Evolutionary conservation across 257 asterid species (phyloP).

Genomic region (Perilla frutescens): DNA sequence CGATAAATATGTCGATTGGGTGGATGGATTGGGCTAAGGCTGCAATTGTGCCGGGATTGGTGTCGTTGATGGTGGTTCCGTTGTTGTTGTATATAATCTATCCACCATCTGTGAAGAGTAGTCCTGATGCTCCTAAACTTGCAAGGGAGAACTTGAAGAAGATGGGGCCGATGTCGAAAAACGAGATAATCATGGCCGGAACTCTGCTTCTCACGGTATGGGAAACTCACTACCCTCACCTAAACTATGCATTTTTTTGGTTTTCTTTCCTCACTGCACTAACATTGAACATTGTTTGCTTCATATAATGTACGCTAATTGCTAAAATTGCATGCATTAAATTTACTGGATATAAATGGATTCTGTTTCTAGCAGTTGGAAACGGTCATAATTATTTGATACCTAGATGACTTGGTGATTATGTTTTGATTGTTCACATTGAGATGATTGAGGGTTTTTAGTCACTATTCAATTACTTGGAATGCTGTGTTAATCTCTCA

Average conservation of each 20-base stretch:
- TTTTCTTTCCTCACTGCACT: not conserved
- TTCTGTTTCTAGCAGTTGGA: not conserved
- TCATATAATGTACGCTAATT: not conserved
- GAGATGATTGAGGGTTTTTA: not conserved
- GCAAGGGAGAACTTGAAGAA: conserved; percentile 83
- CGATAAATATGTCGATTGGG: conserved; percentile 71
- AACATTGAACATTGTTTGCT: not conserved
- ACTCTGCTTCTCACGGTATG: conserved; percentile 90
- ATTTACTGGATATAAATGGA: not conserved
- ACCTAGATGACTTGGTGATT: not conserved
- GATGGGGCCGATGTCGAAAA: conserved; percentile 97
- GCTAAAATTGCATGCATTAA: not conserved
- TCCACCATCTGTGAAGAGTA: conserved; percentile 86
- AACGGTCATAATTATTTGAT: not conserved
- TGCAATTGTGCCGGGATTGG: conserved; percentile 91
- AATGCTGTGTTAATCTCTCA: not conserved
- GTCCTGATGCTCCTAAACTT: conserved; percentile 97
- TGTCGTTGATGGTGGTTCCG: conserved; percentile 81
- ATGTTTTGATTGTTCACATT: not conserved
- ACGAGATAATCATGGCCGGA: conserved; percentile 94
- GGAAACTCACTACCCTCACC: not conserved
- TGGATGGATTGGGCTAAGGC: conserved; percentile 99
- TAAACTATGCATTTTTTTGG: not conserved
- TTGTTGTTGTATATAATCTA: conserved; percentile 70
- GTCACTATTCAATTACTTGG: too few species aligned